A percentile compares a stretch with the other conserved stretches of the same genome.
Conservation (phyloP, 2,329 filamentous ascomycete species). For the Rhynchosporium secalis region DNA sequence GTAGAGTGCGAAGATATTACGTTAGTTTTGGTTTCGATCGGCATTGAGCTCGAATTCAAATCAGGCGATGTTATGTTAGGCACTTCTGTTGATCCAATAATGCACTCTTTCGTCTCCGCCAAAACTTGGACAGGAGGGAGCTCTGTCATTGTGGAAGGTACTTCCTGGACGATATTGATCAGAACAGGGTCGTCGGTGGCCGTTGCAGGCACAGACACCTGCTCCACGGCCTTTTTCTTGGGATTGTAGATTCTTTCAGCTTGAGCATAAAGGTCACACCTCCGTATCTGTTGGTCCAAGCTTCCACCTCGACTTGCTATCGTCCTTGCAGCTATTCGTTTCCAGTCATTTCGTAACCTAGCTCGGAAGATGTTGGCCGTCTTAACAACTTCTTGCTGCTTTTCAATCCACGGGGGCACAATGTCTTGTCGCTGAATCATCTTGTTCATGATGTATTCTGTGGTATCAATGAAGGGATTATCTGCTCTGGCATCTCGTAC, state of each 20-base stretch:
- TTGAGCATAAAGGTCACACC: conserved; percentile 71
- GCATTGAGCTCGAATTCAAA: conserved; percentile 19
- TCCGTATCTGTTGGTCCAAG: conserved; percentile 68
- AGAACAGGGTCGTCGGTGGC: conserved; percentile 51
- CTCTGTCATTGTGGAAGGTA: conserved; percentile 27
- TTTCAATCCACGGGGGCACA: conserved; percentile 97
- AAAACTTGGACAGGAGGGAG: conserved; percentile 24
- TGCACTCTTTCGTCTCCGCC: conserved; percentile 22
- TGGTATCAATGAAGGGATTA: conserved; percentile 91
- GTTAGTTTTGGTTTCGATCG: conserved; percentile 23
- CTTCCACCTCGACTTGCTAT: conserved; percentile 78
- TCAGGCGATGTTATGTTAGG: conserved; percentile 25
- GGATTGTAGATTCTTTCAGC: conserved; percentile 71
- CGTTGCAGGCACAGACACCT: conserved; percentile 50
- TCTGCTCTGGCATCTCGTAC: conserved; percentile 79
- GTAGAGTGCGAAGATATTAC: conserved; percentile 4
- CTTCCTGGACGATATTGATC: conserved; percentile 46
- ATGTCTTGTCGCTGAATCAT: conserved; percentile 97
- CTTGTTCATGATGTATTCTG: conserved; percentile 97
- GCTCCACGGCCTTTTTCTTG: conserved; percentile 47
- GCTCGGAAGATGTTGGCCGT: conserved; percentile 69
- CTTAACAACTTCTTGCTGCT: conserved; percentile 84
- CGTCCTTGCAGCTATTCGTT: conserved; percentile 73
- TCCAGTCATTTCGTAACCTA: conserved; percentile 80
- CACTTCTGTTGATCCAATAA: conserved; percentile 29